Conservation (phyloP, 352 stramenopile genomes). For the Pythium myriotylum region DNA sequence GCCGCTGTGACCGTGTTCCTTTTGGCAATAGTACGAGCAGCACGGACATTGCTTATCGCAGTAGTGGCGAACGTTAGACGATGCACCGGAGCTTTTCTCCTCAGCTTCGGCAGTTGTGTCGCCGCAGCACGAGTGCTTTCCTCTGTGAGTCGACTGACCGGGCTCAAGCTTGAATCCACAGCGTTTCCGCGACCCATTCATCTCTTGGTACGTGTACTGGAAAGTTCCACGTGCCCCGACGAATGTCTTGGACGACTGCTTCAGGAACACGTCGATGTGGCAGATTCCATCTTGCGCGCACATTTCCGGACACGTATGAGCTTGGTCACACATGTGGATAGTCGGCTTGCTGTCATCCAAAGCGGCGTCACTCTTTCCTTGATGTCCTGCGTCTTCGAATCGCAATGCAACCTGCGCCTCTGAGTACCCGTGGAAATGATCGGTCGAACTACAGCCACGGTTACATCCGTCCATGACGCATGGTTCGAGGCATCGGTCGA, state of each 20-base stretch:
- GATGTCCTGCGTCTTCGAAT: slow-evolving; percentile 37
- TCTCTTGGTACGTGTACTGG: slow-evolving; percentile 77
- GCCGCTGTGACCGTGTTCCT: slow-evolving; percentile 52
- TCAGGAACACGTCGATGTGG: slow-evolving; percentile 67
- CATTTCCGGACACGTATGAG: slow-evolving; percentile 54
- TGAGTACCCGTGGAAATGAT: slow-evolving; percentile 73
- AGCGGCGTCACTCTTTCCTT: slow-evolving; percentile 34
- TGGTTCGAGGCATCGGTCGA: slow-evolving; percentile 53
- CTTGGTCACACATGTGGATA: slow-evolving; percentile 64
- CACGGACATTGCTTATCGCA: slow-evolving; percentile 70
- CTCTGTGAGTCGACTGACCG: slow-evolving; percentile 48
- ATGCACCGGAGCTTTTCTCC: slow-evolving; percentile 1
- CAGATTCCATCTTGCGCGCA: slow-evolving; percentile 69
- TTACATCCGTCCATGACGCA: slow-evolving; percentile 69
- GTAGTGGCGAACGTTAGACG: slow-evolving; percentile 48
- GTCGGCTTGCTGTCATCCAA: slow-evolving; percentile 49
- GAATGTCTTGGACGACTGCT: slow-evolving; percentile 73
- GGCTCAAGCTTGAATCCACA: slow-evolving; percentile 43
- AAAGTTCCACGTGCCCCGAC: slow-evolving; percentile 55
- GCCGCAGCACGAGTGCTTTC: slow-evolving; percentile 47
- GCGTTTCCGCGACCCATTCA: slow-evolving; percentile 77
- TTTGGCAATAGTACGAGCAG: slow-evolving; percentile 80
- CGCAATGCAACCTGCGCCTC: slow-evolving; percentile 51
- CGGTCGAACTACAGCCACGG: slow-evolving; percentile 41
- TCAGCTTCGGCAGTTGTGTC: slow-evolving; percentile 20